Evolutionary conservation across 257 asterid genomes (phyloP), one percentile per base, ranked within the genome.

Genomic region (Lycium ferocissimum): DNA sequence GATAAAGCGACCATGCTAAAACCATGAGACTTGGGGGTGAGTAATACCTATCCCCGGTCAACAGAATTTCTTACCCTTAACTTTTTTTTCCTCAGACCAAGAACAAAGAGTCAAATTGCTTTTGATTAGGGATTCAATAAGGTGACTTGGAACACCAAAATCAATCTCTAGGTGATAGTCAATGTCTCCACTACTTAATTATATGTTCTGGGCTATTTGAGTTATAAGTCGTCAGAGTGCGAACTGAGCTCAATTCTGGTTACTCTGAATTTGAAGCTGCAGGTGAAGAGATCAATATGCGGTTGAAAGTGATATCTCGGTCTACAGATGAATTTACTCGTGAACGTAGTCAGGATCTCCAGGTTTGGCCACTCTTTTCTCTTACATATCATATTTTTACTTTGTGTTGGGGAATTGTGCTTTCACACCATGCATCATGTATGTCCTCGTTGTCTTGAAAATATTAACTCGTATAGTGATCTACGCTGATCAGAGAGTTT

Each of bases 281-380:
- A 40, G 63, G 26, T 53, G 82, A 78, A 53, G 82, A 59, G 66
- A 59, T 59, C 66, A 59, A 75, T 6, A 94, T 95, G 99, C 93
- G 84, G 94, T 93, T 95, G 79, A 95, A 94, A 85, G 93, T 90
- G 49, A 94, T 95, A 76, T 91, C 97, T 72, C 97, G 99, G 43
- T 91, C 98, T 78, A 85, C 94, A 0, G 97, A 94, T 79, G 97
- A 94, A 45, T 95, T 94, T 91, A 95, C 99, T n/a, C 95, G 98
- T 17, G 99, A 94, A 90, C 92, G 99, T 80, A 95, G 99, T 90
- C 93, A 93, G 84, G 99, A 95, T 86, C 97, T 95, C 83, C 99
- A 95, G 97, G 98, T 94, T 85, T 37, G 49, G 15, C 56, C 43
- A 49, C 63, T 67, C 67, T 80, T 0, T 84, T 15, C 38, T 9